Conservation (phyloP, 2,329 filamentous ascomycete genomes). For the Colletotrichum plurivorum region DNA sequence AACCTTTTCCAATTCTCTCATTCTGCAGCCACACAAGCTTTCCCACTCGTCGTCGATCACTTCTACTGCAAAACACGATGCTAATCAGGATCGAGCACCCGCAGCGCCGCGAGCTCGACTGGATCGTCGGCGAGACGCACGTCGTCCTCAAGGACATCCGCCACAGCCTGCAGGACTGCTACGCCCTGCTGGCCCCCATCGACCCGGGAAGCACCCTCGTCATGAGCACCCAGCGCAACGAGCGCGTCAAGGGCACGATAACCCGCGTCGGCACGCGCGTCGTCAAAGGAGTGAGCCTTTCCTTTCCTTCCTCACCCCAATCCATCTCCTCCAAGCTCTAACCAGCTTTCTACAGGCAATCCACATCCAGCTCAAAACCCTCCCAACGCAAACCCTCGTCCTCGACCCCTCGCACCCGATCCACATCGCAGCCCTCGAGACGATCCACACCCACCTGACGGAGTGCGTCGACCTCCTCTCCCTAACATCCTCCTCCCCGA, state of each 20-base stretch:
- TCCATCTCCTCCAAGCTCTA: conserved; percentile 43
- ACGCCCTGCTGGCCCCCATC: conserved; percentile 85
- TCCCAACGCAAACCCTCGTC: conserved; percentile 66
- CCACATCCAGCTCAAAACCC: conserved; percentile 81
- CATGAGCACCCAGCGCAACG: conserved; percentile 87
- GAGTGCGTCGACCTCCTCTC: conserved; percentile 87
- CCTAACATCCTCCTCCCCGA: conserved; percentile 67
- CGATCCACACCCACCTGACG: conserved; percentile 83
- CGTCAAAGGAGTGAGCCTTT: conserved; percentile 89
- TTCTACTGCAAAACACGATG: conserved; percentile 41
- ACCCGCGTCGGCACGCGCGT: conserved; percentile 92
- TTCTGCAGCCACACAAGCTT: no score
- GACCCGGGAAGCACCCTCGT: conserved; percentile 92
- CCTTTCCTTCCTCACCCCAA: no score
- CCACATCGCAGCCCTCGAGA: conserved; percentile 78
- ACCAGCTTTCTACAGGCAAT: conserved; percentile 70
- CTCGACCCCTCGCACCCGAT: conserved; percentile 65
- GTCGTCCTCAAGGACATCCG: conserved; percentile 65
- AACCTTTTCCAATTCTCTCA: no score
- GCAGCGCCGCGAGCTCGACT: conserved; percentile 67
- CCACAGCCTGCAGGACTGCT: conserved; percentile 87
- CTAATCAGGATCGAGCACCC: conserved; percentile 46
- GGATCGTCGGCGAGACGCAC: conserved; percentile 67
- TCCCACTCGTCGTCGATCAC: not conserved
- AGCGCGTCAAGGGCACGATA: conserved; percentile 92